Evolutionary conservation across 192 early-diverging fungal genomes (phyloP).

Genomic region (Rhizophagus prolifer): DNA sequence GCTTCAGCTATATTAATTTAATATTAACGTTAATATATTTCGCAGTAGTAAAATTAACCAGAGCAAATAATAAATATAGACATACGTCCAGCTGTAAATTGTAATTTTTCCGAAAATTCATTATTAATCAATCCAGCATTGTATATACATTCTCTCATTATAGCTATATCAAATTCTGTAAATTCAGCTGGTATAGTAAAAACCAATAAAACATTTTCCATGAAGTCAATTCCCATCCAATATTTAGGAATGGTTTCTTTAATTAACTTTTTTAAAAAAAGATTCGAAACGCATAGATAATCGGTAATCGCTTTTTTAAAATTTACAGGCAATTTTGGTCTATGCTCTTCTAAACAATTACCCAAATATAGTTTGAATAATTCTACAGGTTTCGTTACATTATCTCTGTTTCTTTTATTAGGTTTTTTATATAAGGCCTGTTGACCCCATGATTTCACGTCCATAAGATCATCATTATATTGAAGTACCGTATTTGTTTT

Average conservation of each 20-base stretch:
- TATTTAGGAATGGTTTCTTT: neutral
- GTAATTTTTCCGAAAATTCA: neutral
- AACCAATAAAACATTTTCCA: neutral
- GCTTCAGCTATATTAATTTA: neutral
- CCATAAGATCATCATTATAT: neutral
- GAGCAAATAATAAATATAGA: too few species aligned
- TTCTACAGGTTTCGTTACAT: neutral
- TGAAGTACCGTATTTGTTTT: neutral
- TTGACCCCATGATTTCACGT: neutral
- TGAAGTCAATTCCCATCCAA: neutral
- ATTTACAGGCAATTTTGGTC: neutral
- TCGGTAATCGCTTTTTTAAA: neutral
- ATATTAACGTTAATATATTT: neutral
- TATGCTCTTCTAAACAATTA: neutral
- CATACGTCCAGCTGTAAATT: constrained; percentile 5
- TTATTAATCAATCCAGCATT: constrained; percentile 47
- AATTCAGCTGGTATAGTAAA: neutral
- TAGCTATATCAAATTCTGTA: constrained; percentile 38
- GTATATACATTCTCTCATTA: constrained; percentile 53
- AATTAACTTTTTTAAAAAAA: neutral
- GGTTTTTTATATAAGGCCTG: neutral
- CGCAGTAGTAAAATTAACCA: neutral
- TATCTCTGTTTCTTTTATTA: too few species aligned
- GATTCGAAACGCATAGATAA: neutral
- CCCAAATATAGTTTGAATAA: neutral